phyloP scores from a whole-genome alignment of 202 grass and related monocot genomes.

The Schoenoplectus triqueter region DNA sequence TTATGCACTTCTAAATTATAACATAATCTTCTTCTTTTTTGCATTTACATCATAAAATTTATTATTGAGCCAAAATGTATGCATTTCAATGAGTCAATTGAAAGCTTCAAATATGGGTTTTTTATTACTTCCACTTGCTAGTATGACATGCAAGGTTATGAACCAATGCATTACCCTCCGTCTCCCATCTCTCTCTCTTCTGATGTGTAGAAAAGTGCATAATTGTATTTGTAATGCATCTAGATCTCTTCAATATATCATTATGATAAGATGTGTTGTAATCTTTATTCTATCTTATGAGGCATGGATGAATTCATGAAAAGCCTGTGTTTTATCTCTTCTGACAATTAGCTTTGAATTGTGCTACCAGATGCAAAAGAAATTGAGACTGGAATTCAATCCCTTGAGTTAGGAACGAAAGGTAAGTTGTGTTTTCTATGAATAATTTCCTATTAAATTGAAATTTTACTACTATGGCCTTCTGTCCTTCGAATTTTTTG shows the following conservation, averaged over 20 bases:
- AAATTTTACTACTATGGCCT: slow-evolving; percentile 11
- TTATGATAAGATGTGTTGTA: neutral
- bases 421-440: slow-evolving; percentile 45
- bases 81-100: slow-evolving; percentile 15
- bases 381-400: slow-evolving; percentile 67
- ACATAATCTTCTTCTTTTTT: neutral
- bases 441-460: neutral
- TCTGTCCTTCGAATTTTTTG: slow-evolving; percentile 28
- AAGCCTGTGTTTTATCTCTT: neutral
- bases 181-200: neutral
- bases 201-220: neutral
- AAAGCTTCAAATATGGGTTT: neutral
- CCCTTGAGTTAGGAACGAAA: slow-evolving; percentile 70
- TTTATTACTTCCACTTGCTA: slow-evolving; percentile 18
- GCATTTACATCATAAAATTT: neutral
- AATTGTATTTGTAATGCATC: neutral
- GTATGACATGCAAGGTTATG: neutral
- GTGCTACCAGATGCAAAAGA: slow-evolving; percentile 67
- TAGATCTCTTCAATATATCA: neutral
- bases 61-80: neutral
- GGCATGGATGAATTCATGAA: neutral
- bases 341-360: slow-evolving; percentile 22
- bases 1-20: neutral
- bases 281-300: neutral
- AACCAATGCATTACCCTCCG: neutral